Conservation (phyloP, 257 asterid genomes). For the Cinchona pubescens region DNA sequence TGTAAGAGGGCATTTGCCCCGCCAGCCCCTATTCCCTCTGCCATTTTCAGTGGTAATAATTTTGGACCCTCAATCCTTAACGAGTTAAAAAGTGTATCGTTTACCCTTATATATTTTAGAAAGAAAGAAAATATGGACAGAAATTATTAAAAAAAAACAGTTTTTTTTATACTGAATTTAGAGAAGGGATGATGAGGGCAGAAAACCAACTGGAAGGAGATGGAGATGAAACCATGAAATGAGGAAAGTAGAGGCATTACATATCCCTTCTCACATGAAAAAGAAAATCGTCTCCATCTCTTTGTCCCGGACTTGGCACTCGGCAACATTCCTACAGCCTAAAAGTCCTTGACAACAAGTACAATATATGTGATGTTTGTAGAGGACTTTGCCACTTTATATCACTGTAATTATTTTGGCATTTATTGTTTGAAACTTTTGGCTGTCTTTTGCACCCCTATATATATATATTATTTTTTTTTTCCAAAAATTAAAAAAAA, state of each 20-base stretch:
- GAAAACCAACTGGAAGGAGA: background rate
- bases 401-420: background rate
- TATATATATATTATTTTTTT: background rate
- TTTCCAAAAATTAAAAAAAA: background rate
- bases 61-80: too few relatives aligned
- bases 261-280: background rate
- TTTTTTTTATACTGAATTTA: too few relatives aligned
- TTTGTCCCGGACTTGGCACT: background rate
- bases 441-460: background rate
- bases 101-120: too few relatives aligned
- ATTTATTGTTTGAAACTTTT: background rate
- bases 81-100: too few relatives aligned
- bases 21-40: too few relatives aligned
- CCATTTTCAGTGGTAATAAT: too few relatives aligned
- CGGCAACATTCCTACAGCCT: background rate
- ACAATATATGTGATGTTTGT: background rate
- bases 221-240: background rate
- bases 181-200: background rate
- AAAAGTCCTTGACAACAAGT: background rate
- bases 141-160: too few relatives aligned
- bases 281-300: background rate
- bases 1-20: too few relatives aligned
- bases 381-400: background rate
- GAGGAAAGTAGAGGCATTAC: background rate
- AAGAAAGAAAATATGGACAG: too few relatives aligned